A percentile compares a stretch with the other conserved stretches of the same genome.
phyloP scores from a whole-genome alignment of 176 grass and related monocot genomes.

The Musa acuminata region DNA sequence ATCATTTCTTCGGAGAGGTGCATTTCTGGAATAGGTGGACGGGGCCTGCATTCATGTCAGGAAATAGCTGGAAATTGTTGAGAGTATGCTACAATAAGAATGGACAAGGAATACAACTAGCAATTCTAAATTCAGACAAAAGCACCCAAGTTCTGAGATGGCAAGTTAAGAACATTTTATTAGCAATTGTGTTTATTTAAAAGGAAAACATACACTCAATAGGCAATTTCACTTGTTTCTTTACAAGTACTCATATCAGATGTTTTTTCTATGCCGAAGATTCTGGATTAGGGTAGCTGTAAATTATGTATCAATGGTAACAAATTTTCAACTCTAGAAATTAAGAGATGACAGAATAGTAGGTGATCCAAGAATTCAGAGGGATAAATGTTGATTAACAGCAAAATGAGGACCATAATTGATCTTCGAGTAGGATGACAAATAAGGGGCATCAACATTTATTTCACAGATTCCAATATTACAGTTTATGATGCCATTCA shows the following conservation, averaged over 20 bases:
- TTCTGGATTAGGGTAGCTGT: not conserved
- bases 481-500: too few species aligned
- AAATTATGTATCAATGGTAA: not conserved
- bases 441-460: too few species aligned
- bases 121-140: not conserved
- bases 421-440: too few species aligned
- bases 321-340: not conserved
- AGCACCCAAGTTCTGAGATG: not conserved
- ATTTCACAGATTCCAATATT: too few species aligned
- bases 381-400: too few species aligned
- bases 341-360: not conserved
- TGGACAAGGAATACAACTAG: not conserved
- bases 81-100: not conserved
- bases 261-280: not conserved
- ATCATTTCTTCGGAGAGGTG: slow-evolving; percentile 34
- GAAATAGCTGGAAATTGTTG: slow-evolving; percentile 2
- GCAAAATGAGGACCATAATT: too few species aligned
- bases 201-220: too few species aligned
- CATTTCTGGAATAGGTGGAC: slow-evolving; percentile 38
- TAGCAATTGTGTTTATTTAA: too few species aligned
- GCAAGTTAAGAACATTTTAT: not conserved
- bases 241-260: too few species aligned
- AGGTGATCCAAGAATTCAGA: not conserved
- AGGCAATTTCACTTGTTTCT: not conserved
- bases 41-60: slow-evolving; percentile 27